phyloP scores from a whole-genome alignment of 2,329 filamentous ascomycete genomes.

The Hymenoscyphus albidus region DNA sequence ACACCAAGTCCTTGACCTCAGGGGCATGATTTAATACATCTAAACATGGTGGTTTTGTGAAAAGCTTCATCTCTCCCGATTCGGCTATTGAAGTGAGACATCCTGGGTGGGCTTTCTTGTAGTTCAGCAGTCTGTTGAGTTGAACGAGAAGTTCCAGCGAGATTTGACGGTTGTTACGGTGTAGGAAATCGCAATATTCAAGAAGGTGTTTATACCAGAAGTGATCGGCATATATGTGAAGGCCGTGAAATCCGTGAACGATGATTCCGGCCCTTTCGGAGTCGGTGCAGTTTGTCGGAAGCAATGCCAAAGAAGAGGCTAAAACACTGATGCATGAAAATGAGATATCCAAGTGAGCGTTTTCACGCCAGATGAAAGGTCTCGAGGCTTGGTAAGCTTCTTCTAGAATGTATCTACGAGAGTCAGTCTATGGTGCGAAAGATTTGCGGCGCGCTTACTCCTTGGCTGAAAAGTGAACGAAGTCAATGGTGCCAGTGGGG shows the following conservation, averaged over 20 bases:
- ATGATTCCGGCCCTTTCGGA: constrained; percentile 1
- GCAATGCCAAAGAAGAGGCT: background rate
- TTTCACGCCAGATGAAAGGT: constrained; percentile 9
- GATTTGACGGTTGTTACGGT: constrained; percentile 2
- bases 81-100: background rate
- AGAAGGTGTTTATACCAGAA: constrained; percentile 16
- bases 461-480: constrained; percentile 21
- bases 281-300: background rate
- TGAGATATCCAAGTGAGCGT: constrained; percentile 15
- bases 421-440: background rate
- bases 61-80: background rate
- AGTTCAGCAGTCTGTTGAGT: constrained; percentile 9
- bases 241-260: constrained; percentile 15
- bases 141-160: constrained; percentile 7
- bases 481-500: constrained; percentile 11
- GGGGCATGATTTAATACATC: constrained; percentile 6
- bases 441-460: constrained; percentile 1
- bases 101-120: background rate
- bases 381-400: constrained; percentile 3
- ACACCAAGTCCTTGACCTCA: constrained; percentile 8
- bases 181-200: background rate
- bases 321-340: constrained; percentile 14
- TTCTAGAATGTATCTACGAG: constrained; percentile 12
- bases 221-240: constrained; percentile 11
- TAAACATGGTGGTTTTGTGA: background rate